Base-by-base conservation (phyloP, 805 yeast species). In the Tanozyma kutaoensis region DNA sequence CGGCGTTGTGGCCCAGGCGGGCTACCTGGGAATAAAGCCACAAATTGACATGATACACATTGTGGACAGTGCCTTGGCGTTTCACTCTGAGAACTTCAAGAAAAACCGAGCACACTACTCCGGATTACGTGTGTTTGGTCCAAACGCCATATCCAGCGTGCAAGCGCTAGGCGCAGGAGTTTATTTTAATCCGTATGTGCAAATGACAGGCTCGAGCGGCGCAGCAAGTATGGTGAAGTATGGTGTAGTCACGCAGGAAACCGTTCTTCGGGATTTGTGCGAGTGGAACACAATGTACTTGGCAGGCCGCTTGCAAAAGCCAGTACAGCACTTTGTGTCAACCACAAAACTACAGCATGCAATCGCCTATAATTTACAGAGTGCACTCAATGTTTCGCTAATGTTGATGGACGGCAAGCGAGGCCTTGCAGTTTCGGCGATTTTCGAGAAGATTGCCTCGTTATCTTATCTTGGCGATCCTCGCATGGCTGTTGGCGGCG, bases 231-330 rank as follows among this genome's bases (percentile, higher is more conserved):
- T 67, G 27, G 69, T 88, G 24, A 91, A 91, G 46, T 91, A 91
- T 45, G 98, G 98, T 10, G 76, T 85, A 9, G 76, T 85, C 2
- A 72, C 82, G 4, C 60, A 69, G 35, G 65, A 69, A 14, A 63
- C 63, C 8, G 52, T 82, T 13, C 50, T 73, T 21, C 58, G 58
- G 20, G 98, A 91, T 52, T 55, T 91, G 15, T 58, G 69, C n/a
- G 70, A 76, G 29, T 91, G 98, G 98, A 60, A 72, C 16, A 69
- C 85, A 0, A 66, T 91, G 40, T 91, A 91, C 42, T 45, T 91
- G 12, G 93, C 95, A 2, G 98, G 98, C 2, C 62, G 98, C 35
- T 57, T 91, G 31, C 98, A 91, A 41, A 91, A 91, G 43, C 98
- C 98, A 0, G 93, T 88, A 4, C 9, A 8, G 20, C 10, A 8